A percentile compares a stretch with the other conserved stretches of the same genome.
phyloP scores from a whole-genome alignment of 345 rosid species.

The Corymbia maculata region DNA sequence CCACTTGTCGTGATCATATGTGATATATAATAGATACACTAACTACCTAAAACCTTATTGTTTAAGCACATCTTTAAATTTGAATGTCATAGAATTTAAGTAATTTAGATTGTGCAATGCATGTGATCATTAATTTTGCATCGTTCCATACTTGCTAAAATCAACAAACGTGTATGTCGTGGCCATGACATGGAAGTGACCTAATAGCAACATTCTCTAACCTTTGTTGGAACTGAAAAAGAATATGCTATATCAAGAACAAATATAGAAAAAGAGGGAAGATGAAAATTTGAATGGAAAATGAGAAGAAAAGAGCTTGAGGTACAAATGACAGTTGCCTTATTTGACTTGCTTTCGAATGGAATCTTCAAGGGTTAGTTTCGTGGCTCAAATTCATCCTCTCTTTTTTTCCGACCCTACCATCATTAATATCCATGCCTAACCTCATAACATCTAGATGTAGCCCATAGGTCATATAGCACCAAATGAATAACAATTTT shows the following conservation, averaged over 20 bases:
- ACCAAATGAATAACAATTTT: background rate
- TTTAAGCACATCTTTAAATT: background rate
- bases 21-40: background rate
- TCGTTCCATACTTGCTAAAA: background rate
- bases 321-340: background rate
- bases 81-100: background rate
- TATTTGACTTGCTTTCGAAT: background rate
- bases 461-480: background rate
- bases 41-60: background rate
- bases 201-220: accelerated
- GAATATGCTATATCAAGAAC: background rate
- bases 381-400: background rate
- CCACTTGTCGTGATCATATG: background rate
- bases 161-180: background rate
- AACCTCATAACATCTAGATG: background rate
- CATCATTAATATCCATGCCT: background rate
- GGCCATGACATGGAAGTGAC: background rate
- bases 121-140: background rate
- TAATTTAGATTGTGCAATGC: background rate
- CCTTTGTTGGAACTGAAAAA: background rate
- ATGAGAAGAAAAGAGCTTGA: background rate
- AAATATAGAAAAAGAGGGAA: background rate
- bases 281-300: background rate
- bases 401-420: background rate
- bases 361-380: background rate